Base-by-base conservation (phyloP, 2,329 filamentous ascomycete species). In the Cyphellophora europaea region DNA sequence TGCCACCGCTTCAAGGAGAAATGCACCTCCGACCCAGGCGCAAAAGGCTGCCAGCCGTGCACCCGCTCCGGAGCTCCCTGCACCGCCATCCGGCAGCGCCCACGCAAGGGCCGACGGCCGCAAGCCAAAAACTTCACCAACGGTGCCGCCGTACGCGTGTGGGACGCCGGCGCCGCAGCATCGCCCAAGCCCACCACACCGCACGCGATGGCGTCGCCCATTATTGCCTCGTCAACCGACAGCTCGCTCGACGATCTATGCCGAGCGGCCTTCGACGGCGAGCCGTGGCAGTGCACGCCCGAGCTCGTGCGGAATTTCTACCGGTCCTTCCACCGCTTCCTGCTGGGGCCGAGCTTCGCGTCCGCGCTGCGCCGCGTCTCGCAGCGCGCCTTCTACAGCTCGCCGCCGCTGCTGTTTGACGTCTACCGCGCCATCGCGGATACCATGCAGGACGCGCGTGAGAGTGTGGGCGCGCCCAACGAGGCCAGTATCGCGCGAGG, bases 301-400 rank as follows among this genome's bases (percentile, higher is more conserved):
- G 14, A 8, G 11, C 28, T 32, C 4, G 18, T 33, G n/a, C 12
- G 6, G 6, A 12, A 19, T 8, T 41, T 41, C 19, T 38, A 37
- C 32, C 11, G n/a, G 3, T 29, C 15, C 11, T 35, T 35, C 17
- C 19, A 41, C 19, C 27, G 35, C 5, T 41, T 37, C 19, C 35
- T 38, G 39, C 3, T 38, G n/a, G 39, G 35, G 5, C 39, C 39
- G 10, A 27, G 17, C 6, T 41, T 41, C 19, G 39, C 35, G 11
- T 13, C 27, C 12, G 5, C 14, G 3, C 38, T 36, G 21, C 39
- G 18, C 12, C 16, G 12, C 17, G 17, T 23, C 10, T 16, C 38
- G 13, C 31, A 15, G 27, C 12, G 31, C 27, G 11, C 14, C 8
- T 35, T 30, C 18, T 12, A 10, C n/a, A 25, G 11, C 13, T 29